Base-by-base conservation (phyloP, 345 rosid species). In the Salix koriyanagi region DNA sequence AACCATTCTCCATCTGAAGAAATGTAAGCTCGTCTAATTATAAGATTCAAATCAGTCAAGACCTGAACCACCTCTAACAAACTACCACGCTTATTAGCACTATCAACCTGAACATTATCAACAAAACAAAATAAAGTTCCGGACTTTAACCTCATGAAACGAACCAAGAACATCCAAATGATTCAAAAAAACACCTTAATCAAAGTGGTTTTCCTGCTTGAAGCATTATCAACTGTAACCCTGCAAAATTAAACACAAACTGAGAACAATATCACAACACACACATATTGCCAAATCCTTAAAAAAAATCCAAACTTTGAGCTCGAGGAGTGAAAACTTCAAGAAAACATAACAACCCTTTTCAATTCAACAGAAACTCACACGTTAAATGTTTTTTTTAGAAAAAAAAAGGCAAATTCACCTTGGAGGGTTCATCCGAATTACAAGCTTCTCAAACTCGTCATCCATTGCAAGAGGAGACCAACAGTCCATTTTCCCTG, bases 1-100 rank as follows among this genome's bases (percentile, higher is more conserved):
- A 92, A 92, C 97, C 97, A 92, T 73, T 85, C 93, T 11, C 97
- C 94, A 72, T 92, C 97, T 21, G 97, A 92, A 82, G 97, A 85
- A 79, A 92, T 90, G 87, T 92, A 92, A 82, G 94, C 97, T 72
- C 97, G 89, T 32, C 87, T 77, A 81, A 90, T 88, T 68, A 83
- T 73, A 67, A 92, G 93, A 80, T 89, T 87, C 87, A 92, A 74
- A 79, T 92, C 94, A 12, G 90, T 92, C 84, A 92, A 82, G 73
- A 90, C 94, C 87, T 92, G 97, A 84, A 90, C 97, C 74, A 92
- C 91, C 78, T 90, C 94, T 67, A 92, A 76, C 84, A 92, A 83
- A 81, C 94, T 92, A 61, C 97, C 97, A 25, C 90, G 77, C 86
- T 82, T 92, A 74, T 92, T 92, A 15, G 92, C 93, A 83, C 97